Base-by-base conservation (phyloP, 2,329 filamentous ascomycete genomes). In the Fusarium pininemorale region DNA sequence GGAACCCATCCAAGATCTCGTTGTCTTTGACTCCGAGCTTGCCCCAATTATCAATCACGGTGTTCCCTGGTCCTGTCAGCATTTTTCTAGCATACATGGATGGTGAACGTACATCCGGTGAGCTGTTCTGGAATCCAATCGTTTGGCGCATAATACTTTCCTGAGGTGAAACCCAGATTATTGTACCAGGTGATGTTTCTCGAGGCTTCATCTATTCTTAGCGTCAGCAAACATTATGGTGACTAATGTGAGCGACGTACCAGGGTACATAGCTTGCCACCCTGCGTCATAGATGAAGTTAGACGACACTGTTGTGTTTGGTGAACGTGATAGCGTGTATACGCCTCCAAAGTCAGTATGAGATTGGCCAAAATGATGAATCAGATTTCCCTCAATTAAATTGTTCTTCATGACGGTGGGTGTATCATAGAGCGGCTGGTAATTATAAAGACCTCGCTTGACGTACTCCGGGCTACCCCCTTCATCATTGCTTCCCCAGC, bases 271-370 rank as follows among this genome's bases (percentile, higher is more conserved):
- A 0, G 62, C 62, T 15, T 65, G 62, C 62, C 56, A 62, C 1
- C 45, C 32, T 45, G 62, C 62, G 3, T 65, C 62, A 26, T 62
- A 65, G 8, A 65, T 65, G 30, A 65, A n/a, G 12, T 65, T 65
- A 3, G 56, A 65, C 4, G 62, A 53, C 3, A 51, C 26, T 0
- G 22, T 45, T 51, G 56, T 62, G 38, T 65, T 51, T 15, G 62
- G 56, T 20, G 56, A 65, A 14, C 18, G 11, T 12, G 62, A 65
- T 14, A 65, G 32, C 11, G 62, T 65, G 30, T 65, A 62, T 9
- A 65, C 44, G 7, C 62, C 62, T 2, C 62, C 44, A n/a, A 65
- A 62, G 9, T 62, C 56, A 7, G 62, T 62, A 20, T 65, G 62
- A 5, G 62, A 51, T 45, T 24, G 62, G 14, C 56, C 56, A 26